Evolutionary conservation across 257 asterid species (phyloP), one percentile per base, ranked within the genome.

Genomic region (Leptodermis oblonga): DNA sequence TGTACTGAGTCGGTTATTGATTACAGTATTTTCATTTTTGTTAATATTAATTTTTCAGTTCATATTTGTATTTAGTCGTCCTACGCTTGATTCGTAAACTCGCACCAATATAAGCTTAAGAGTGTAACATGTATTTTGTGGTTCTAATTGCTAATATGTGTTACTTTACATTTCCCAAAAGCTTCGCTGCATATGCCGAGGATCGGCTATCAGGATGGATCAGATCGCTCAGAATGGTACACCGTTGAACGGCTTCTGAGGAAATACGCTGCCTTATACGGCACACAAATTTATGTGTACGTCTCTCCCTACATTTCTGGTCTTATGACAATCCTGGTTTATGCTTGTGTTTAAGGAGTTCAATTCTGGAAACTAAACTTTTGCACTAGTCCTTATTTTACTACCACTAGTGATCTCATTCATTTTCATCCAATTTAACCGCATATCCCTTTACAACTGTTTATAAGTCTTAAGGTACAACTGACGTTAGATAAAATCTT

Each of bases 171-270:
- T 36, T 39, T 74, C 64, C 70, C 52, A 78, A 59, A 71, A 90
- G 98, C 95, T 83, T 90, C 98, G 54, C 85, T 90, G 74, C 97
- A 93, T 84, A 88, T 88, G 96, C 97, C 97, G 62, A 82, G 97
- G 69, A 88, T 93, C 54, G 92, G 94, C 60, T 90, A 84, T 81
- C 98, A 84, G 74, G 87, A 78, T 52, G 82, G 83, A 36, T 78
- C 92, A 23, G 89, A 93, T 75, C 96, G 90, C 60, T 87, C 97
- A 68, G 95, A 88, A 74, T 93, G 97, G 98, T 88, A 93, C 73
- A 75, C 94, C 43, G 89, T 90, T 56, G 98, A 93, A 79, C 96
- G 97, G 65, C 96, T 87, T 48, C 82, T 90, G 48, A 84, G 88
- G 79, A 93, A 90, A 81, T 83, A 88, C 77, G 92, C 97, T 63